Evolutionary conservation across 139 green algal species (phyloP), one percentile per base, ranked within the genome.

Genomic region (Diplosphaera chodatii): DNA sequence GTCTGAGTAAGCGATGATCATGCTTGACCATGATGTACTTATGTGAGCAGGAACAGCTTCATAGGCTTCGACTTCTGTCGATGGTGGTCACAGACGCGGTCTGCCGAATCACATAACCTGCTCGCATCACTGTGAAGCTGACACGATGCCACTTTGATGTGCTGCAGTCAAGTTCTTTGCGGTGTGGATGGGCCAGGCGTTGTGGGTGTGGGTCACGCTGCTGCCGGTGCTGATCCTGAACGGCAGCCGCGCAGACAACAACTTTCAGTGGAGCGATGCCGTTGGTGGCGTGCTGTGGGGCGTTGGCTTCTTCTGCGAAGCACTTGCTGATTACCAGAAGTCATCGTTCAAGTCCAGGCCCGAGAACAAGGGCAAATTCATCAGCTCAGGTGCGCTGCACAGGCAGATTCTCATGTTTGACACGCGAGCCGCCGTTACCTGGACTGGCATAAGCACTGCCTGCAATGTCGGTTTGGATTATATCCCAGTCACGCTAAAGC

Each of bases 181-280:
- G 20, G 63, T 41, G 23, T 79, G 67, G 67, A 40, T 74, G n/a
- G 41, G 79, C 40, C 88, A 94, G 81, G 91, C 83, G 2, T 70
- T 93, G 25, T 97, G 91, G 91, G 90, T 96, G 75, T 94, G 72
- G 27, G 68, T 89, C 31, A 89, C 84, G 5, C 64, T 85, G 22
- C 77, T 89, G 32, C 91, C 91, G 8, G 77, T 93, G 41, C 78
- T 92, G 10, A 55, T 94, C 20, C 68, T 93, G 62, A 94, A 96
- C 71, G 80, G 63, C 56, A 37, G 34, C 16, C 48, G 48, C 25
- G 66, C 69, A 25, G 37, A 71, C 80, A 76, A 73, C 64, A 55
- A 29, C 21, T 65, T 68, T 22, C 34, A 28, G 25, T 68, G 56
- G 28, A 31, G 48, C 18, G 66, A 78, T 48, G 40, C 78, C 20